Conservation (phyloP, 1,139 yeast species). For the Pichiaceae sp. region DNA sequence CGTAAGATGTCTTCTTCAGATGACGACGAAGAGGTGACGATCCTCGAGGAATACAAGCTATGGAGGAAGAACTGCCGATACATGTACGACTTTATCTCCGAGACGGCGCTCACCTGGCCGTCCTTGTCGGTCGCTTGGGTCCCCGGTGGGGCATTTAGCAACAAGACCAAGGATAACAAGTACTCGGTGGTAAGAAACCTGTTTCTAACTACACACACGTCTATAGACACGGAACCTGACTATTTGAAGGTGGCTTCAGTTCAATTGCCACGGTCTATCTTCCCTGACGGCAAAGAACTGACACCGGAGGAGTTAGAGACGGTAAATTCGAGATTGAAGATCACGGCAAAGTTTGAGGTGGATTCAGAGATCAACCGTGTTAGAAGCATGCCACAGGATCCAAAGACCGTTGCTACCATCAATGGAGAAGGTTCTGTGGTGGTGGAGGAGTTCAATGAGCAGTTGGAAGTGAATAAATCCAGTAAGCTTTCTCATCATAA, state of each 20-base stretch:
- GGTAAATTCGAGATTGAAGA: constrained; percentile 46
- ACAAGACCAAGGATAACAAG: constrained; percentile 19
- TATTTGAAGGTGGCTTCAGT: constrained; percentile 71
- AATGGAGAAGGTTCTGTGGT: constrained; percentile 68
- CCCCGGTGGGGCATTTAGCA: constrained; percentile 33
- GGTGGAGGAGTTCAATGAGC: constrained; percentile 41
- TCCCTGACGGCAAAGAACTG: constrained; percentile 20
- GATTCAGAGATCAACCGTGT: constrained; percentile 57
- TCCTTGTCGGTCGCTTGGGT: constrained; percentile 73
- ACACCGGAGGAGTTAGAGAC: constrained; percentile 25
- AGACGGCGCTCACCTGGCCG: constrained; percentile 76
- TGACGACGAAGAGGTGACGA: constrained; percentile 28
- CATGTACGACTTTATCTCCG: constrained; percentile 76
- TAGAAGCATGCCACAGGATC: constrained; percentile 69
- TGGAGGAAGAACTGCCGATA: constrained; percentile 76
- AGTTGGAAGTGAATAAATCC: constrained; percentile 8
- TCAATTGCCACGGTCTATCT: constrained; percentile 47
- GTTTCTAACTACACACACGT: constrained; percentile 80
- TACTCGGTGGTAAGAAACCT: constrained; percentile 26
- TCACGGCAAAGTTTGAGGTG: constrained; percentile 47
- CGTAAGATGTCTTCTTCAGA: neutral
- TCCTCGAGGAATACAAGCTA: constrained; percentile 63
- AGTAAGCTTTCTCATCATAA: constrained; percentile 40
- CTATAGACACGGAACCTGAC: constrained; percentile 51
- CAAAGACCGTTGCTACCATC: constrained; percentile 64